Evolutionary conservation across 306 rosid genomes (phyloP), one percentile per base, ranked within the genome.

Genomic region (Parietaria judaica): DNA sequence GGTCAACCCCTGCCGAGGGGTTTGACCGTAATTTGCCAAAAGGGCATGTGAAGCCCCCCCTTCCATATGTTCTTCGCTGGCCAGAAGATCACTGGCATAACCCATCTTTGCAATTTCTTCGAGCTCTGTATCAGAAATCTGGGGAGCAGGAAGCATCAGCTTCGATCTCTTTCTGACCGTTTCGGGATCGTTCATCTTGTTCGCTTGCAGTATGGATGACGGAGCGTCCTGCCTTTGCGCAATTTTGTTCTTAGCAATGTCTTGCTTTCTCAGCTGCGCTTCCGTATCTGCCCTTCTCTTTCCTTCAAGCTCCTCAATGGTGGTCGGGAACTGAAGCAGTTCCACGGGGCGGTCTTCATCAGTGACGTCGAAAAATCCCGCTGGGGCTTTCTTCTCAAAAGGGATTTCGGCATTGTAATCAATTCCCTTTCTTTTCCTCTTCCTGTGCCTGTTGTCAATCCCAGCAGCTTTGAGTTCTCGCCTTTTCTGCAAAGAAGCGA

Each of bases 71-170:
- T 83, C 94, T 63, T 88, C 97, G 59, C 74, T 80, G 46, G 81
- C 90, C 5, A 86, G 89, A 74, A 77, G 75, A 79, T 90, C 97
- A 81, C 81, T 87, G 15, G 95, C 97, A 78, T 84, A 86, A 61
- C 95, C 95, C 88, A 90, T 82, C 85, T 83, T 90, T 63, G 97
- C 97, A 76, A 90, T 90, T 70, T 90, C 97, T 68, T 90, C 97
- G 72, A 90, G 69, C 71, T 90, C 97, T 62, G 80, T 83, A 57
- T 90, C 97, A 9, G 97, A 87, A 75, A 90, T 90, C 66, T 90
- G 97, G 61, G 97, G 97, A 10, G 95, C 85, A 13, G 97, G 97
- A 60, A 90, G 97, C 97, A 90, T 87, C 65, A 90, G 79, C 72
- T 84, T 90, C 36, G 97, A 86, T 58, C 95, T 86, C 79, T 86